A percentile compares a stretch with the other conserved stretches of the same genome.
phyloP scores from a whole-genome alignment of 768 basidiomycete species.

The Cystobasidium ongulense region DNA sequence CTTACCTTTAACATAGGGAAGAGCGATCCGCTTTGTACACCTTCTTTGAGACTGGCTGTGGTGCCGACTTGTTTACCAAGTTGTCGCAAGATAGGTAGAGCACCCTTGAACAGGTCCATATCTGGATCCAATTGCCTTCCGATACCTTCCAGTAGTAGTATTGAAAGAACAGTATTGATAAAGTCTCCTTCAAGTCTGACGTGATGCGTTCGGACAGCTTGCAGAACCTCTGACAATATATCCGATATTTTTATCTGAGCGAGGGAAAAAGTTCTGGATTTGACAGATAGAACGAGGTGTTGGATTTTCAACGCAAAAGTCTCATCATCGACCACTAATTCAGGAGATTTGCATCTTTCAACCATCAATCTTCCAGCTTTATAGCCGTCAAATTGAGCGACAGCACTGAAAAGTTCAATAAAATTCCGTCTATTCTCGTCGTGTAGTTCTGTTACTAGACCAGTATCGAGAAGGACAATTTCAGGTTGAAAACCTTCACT shows the following conservation, averaged over 20 bases:
- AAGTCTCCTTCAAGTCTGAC: constrained; percentile 99
- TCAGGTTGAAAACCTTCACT: constrained; percentile 78
- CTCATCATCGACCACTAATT: constrained; percentile 80
- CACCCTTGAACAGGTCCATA: constrained; percentile 89
- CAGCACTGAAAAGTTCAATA: constrained; percentile 87
- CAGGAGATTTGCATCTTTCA: constrained; percentile 81
- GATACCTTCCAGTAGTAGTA: constrained; percentile 87
- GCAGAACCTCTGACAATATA: constrained; percentile 78
- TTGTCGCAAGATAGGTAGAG: constrained; percentile 83
- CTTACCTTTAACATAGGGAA: constrained; percentile 80
- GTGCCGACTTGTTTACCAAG: constrained; percentile 84
- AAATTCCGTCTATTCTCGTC: constrained; percentile 80
- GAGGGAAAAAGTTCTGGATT: constrained; percentile 91
- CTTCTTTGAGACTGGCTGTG: constrained; percentile 47
- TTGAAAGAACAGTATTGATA: constrained; percentile 92
- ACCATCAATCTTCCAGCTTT: constrained; percentile 91
- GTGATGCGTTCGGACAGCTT: constrained; percentile 76
- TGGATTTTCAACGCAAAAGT: constrained; percentile 98
- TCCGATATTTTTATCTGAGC: constrained; percentile 96
- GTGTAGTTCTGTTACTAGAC: constrained; percentile 80
- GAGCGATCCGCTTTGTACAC: constrained; percentile 51
- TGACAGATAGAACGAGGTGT: constrained; percentile 82
- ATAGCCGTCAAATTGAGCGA: constrained; percentile 96
- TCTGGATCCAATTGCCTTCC: constrained; percentile 85
- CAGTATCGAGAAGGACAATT: constrained; percentile 91